Conservation (phyloP, 1,284 basidiomycete species). For the Trichosporon sp. region DNA sequence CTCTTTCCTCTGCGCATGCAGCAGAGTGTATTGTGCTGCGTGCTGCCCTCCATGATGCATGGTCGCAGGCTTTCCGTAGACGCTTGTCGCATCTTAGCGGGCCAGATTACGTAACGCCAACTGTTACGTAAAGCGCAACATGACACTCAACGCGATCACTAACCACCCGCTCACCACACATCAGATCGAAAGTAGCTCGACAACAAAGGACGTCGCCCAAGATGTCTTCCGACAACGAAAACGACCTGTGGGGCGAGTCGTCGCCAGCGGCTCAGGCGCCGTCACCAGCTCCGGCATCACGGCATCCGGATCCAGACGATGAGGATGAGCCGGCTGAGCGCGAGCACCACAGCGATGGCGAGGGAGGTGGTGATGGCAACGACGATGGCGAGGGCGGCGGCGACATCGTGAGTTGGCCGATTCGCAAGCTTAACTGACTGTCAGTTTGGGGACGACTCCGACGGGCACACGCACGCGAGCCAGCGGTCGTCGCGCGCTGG, state of each 20-base stretch:
- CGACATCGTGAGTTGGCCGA: constrained; percentile 21
- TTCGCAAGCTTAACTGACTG: background rate
- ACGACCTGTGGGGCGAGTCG: constrained; percentile 35
- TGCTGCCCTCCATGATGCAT: background rate
- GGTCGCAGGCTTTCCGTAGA: background rate
- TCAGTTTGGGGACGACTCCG: constrained; percentile 10
- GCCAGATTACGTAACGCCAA: background rate
- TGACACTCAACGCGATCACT: background rate
- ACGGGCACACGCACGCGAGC: constrained; percentile 18
- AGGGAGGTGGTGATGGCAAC: background rate
- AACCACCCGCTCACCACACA: background rate
- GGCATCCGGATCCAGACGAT: constrained; percentile 6
- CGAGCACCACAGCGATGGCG: background rate
- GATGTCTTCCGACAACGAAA: constrained; percentile 34
- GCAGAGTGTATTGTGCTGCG: background rate
- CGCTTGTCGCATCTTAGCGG: too few relatives aligned
- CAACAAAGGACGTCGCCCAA: constrained; percentile 2
- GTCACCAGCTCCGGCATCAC: constrained; percentile 1
- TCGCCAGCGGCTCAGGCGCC: constrained; percentile 5
- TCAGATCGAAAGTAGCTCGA: background rate
- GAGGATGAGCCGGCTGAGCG: constrained; percentile 1
- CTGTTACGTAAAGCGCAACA: background rate
- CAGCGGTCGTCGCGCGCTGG: constrained; percentile 12
- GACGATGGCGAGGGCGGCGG: constrained; percentile 12
- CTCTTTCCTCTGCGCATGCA: background rate